phyloP scores from a whole-genome alignment of 306 rosid species.

The Gillenia trifoliata region DNA sequence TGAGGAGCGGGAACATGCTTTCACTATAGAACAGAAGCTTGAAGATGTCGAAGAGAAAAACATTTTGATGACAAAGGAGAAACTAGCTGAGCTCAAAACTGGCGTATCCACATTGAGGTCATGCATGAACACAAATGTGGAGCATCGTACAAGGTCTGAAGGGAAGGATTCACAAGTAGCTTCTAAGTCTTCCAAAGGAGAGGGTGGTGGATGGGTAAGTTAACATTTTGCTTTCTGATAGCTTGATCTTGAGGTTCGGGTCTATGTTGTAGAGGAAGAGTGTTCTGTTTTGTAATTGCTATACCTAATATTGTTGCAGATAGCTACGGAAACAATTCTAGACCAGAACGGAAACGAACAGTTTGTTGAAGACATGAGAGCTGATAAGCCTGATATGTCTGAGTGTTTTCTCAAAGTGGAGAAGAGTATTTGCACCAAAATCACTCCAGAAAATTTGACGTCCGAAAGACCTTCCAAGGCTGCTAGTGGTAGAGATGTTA shows the following conservation, averaged over 20 bases:
- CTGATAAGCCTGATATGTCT: slow-evolving; percentile 25
- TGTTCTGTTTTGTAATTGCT: slow-evolving; percentile 32
- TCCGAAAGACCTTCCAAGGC: slow-evolving; percentile 29
- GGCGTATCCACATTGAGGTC: slow-evolving; percentile 73
- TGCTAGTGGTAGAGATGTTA: slow-evolving; percentile 45
- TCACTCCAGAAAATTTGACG: slow-evolving; percentile 22
- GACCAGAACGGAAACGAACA: slow-evolving; percentile 19
- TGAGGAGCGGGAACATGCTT: slow-evolving; percentile 51
- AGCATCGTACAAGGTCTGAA: slow-evolving; percentile 36
- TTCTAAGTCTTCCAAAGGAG: slow-evolving; percentile 31
- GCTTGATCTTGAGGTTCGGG: slow-evolving; percentile 22
- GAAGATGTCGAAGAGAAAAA: slow-evolving; percentile 50
- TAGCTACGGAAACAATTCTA: slow-evolving; percentile 32
- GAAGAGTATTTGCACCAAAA: slow-evolving; percentile 12
- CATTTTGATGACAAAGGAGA: slow-evolving; percentile 64
- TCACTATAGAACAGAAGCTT: slow-evolving; percentile 50
- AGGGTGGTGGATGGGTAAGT: slow-evolving; percentile 59
- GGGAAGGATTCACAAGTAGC: slow-evolving; percentile 33
- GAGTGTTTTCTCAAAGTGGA: slow-evolving; percentile 29
- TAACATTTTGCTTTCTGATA: slow-evolving; percentile 32
- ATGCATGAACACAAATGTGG: slow-evolving; percentile 53
- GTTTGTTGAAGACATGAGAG: slow-evolving; percentile 27
- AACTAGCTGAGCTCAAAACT: slow-evolving; percentile 58
- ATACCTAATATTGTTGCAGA: slow-evolving; percentile 58
- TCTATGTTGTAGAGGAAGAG: slow-evolving; percentile 28